Percentiles rank a stretch among this genome's conserved stretches.
These are phyloP conservation scores for Hyaloscypha bicolor DNA, from an alignment of 495 filamentous ascomycete genomes.

Conservation along the genomic window DNA sequence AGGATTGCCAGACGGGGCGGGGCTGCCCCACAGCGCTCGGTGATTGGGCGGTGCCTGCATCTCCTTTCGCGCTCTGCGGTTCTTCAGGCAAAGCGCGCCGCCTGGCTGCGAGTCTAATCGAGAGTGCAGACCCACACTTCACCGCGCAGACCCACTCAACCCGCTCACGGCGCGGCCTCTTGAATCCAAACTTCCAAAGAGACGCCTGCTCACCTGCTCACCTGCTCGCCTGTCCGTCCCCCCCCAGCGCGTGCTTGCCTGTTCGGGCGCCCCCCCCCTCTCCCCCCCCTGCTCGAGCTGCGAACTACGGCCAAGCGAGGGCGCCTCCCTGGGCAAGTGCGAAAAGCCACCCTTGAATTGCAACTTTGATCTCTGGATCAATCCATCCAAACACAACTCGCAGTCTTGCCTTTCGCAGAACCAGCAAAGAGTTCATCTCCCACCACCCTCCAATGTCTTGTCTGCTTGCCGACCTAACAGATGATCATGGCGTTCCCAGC, in stretches of 20 bases:
- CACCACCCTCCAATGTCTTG: conserved; percentile 29
- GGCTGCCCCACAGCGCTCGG: background rate
- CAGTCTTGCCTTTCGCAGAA: conserved; percentile 25
- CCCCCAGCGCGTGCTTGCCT: background rate
- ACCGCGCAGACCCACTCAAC: background rate
- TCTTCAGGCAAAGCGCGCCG: background rate
- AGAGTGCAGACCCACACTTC: background rate
- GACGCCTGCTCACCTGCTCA: background rate
- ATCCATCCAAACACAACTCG: background rate
- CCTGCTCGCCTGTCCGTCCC: background rate
- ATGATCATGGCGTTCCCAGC: conserved; percentile 30
- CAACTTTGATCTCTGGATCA: background rate
- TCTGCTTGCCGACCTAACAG: conserved; percentile 16
- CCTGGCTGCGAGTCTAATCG: background rate
- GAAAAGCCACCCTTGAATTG: conserved; percentile 7
- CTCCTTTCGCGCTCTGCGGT: background rate
- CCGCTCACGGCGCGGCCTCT: background rate
- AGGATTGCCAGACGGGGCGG: background rate
- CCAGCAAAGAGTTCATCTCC: conserved; percentile 29
- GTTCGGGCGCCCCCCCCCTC: background rate
- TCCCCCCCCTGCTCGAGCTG: background rate
- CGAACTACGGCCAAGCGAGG: background rate
- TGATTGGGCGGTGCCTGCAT: background rate
- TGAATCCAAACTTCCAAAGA: background rate
- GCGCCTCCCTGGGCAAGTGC: too few relatives aligned